Base-by-base conservation (phyloP, 139 green algal species). In the Micractinium conductrix region DNA sequence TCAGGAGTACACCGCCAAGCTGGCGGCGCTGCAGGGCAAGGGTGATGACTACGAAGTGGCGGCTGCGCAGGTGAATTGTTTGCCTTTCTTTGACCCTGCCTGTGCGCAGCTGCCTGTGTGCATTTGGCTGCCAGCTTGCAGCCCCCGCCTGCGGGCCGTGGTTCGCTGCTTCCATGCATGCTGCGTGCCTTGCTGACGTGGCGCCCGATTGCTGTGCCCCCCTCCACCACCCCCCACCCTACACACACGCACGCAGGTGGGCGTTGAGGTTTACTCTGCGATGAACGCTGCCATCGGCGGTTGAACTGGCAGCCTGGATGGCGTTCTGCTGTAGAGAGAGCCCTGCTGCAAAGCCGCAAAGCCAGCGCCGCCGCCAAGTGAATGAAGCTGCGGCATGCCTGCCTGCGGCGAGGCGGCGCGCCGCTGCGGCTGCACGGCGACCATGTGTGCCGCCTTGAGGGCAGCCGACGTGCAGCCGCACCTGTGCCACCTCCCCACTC, bases 201-300 rank as follows among this genome's bases (percentile, higher is more conserved):
- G 58, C 19, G 5, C 19, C 12, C 58, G 30, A 28, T n/a, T 65
- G 16, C 5, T 19, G 19, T 30, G 21, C 21, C 58, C 58, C 16
- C 30, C 16, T 30, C 60, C 48, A 22, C 48, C 48, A 10, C 14
- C 48, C 48, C 10, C 48, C 14, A 14, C 14, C 12, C 14, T 14
- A 58, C 10, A 58, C 48, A 19, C 53, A 14, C 4, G 26, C 62
- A 38, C 21, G 38, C 94, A 98, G 87, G 95, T 98, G 43, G 95
- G 95, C 21, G 91, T 98, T 30, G 95, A 98, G 80, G 94, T 98
- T 24, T 96, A 96, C 90, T 95, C 89, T 45, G 95, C 95, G 26
- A 94, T 98, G 88, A 93, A 91, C 72, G 73, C 93, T 37, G 93
- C 93, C n/a, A 37, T 96, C 3, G 90, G 86, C 44, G 30, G 22